Evolutionary conservation across 1,284 basidiomycete species (phyloP).

Genomic region (Ceratobasidium sp.): DNA sequence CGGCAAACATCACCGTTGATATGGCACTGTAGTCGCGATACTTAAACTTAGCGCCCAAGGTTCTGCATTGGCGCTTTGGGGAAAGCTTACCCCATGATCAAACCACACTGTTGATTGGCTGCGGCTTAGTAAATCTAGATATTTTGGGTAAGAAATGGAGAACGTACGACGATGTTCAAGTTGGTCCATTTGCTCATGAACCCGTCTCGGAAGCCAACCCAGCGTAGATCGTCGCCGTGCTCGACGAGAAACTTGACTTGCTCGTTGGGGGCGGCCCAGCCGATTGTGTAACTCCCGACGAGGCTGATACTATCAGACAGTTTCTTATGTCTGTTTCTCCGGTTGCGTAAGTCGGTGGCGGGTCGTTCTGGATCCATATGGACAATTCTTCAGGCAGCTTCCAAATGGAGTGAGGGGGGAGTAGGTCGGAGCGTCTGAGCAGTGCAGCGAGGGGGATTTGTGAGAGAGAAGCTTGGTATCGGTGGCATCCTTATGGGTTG

Average conservation of each 20-base stretch:
- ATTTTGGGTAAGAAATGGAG: neutral
- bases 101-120: constrained; percentile 39
- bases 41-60: neutral
- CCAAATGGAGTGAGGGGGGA: too few relatives aligned
- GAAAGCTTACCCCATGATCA: constrained; percentile 42
- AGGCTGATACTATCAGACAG: constrained; percentile 28
- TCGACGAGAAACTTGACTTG: constrained; percentile 31
- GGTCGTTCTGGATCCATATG: constrained; percentile 1
- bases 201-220: constrained; percentile 43
- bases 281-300: constrained; percentile 37
- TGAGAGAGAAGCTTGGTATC: too few relatives aligned
- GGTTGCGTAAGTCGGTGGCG: neutral
- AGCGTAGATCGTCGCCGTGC: constrained; percentile 17
- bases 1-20: constrained; percentile 42
- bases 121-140: neutral
- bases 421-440: too few relatives aligned
- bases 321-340: neutral
- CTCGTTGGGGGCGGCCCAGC: constrained; percentile 40
- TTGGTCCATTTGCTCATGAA: constrained; percentile 44
- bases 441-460: too few relatives aligned
- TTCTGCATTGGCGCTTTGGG: neutral
- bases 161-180: constrained; percentile 43
- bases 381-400: too few relatives aligned
- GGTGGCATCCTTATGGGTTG: too few relatives aligned
- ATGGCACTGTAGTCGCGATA: constrained; percentile 25